Conservation (phyloP, 768 basidiomycete genomes). For the Phaeotremella skinneri region DNA sequence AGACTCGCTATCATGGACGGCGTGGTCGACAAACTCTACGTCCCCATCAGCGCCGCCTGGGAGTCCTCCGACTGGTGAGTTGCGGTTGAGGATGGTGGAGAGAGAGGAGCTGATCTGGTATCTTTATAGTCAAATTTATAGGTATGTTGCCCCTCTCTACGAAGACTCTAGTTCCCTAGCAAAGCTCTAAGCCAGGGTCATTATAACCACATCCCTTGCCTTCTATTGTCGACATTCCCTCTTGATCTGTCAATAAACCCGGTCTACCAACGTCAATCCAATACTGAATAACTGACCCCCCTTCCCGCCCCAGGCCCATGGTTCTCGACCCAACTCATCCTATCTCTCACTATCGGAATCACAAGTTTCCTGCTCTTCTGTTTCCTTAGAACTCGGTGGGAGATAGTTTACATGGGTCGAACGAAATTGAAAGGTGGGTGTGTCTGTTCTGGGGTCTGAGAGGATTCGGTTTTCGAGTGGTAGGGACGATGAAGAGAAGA, state of each 20-base stretch:
- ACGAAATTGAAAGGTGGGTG: constrained; percentile 85
- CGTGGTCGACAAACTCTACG: no score
- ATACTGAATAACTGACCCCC: background rate
- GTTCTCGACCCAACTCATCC: constrained; percentile 84
- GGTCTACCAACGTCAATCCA: background rate
- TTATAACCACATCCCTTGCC: background rate
- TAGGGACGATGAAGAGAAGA: no score
- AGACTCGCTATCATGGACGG: no score
- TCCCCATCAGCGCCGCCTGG: constrained; percentile 29
- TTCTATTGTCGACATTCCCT: background rate
- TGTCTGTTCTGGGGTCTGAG: background rate
- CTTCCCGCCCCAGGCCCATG: constrained; percentile 65
- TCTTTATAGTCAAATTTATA: constrained; percentile 32
- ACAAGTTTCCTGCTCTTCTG: constrained; percentile 83
- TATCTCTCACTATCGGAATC: constrained; percentile 75
- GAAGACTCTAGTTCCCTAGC: background rate
- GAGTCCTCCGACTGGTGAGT: constrained; percentile 42
- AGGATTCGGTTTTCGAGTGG: background rate
- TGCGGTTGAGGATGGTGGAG: background rate
- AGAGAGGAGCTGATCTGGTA: constrained; percentile 5
- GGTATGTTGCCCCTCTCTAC: constrained; percentile 17
- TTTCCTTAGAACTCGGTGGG: constrained; percentile 81
- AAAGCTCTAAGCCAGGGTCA: no score
- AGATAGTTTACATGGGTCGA: constrained; percentile 82
- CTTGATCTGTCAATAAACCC: background rate